Base-by-base conservation (phyloP, 2,329 filamentous ascomycete genomes). In the Fusarium clavum region DNA sequence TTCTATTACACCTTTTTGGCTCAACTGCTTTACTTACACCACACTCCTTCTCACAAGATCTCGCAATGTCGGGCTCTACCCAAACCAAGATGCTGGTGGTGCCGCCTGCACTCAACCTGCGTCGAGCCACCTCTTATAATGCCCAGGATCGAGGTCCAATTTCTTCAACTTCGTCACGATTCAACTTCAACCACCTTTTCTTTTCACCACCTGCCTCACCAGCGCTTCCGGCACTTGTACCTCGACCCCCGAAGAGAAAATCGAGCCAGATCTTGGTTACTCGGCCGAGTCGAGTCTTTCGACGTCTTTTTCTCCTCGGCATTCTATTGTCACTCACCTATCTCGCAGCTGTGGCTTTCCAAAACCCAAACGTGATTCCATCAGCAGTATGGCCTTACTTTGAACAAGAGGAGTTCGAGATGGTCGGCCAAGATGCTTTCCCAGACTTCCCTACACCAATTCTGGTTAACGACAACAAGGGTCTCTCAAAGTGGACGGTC, bases 401-500 rank as follows among this genome's bases (percentile, higher is more conserved):
- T 79, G 52, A 77, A 71, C 41, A 75, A 20, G 82, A 86, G 48
- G 81, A 88, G 52, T 91, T 89, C 77, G 90, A 93, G 73, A 89
- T 93, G 84, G 86, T 92, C 10, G 87, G 85, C 40, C 88, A 88
- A 64, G 86, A 89, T 65, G 83, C 83, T 44, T 79, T 94, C n/a
- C 92, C 92, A 0, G 85, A 91, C 29, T 89, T 92, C 67, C 90
- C 93, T 0, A 91, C 91, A 1, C 91, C 92, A 0, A 85, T 96
- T 22, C 85, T 93, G 8, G 84, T 94, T 47, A 87, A 85, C 16
- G 92, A 94, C 79, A 81, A 83, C 27, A 83, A 84, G 46, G 91
- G 91, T 5, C 86, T 85, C 54, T 83, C 89, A 13, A 91, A 87
- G 77, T 97, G 94, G 94, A 96, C 93, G 0, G 87, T 97, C 13